Conservation (phyloP, 768 basidiomycete genomes). For the Serendipita sp. region DNA sequence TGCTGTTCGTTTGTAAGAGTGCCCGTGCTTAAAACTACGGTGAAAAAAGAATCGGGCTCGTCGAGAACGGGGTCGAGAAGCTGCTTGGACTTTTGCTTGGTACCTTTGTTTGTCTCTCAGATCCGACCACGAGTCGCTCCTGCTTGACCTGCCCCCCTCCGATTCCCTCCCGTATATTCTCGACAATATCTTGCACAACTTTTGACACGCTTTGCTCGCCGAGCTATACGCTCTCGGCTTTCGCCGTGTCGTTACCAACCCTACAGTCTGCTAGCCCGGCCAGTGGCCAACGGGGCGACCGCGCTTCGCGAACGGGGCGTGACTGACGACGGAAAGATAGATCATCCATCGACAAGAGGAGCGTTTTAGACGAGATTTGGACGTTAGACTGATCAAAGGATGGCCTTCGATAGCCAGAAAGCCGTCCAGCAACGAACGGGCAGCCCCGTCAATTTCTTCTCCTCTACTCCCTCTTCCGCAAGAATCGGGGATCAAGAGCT, state of each 20-base stretch:
- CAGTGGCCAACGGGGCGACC: not conserved
- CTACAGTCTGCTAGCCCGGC: not conserved
- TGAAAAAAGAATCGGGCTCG: slow-evolving; percentile 35
- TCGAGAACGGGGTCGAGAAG: slow-evolving; percentile 12
- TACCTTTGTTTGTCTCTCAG: not conserved
- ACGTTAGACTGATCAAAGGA: not conserved
- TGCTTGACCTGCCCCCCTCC: not conserved
- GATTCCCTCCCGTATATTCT: not conserved
- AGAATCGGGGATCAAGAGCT: not conserved
- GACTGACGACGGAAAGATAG: not conserved
- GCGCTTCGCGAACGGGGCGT: not conserved
- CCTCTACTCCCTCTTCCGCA: not conserved
- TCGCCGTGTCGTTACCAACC: not conserved
- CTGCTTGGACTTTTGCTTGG: not conserved
- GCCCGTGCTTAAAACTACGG: no score
- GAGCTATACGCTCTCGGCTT: not conserved
- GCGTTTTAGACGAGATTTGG: not conserved
- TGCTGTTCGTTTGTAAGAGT: no score
- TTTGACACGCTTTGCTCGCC: slow-evolving; percentile 1
- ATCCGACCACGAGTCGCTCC: not conserved
- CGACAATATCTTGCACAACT: not conserved
- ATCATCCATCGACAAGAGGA: not conserved
- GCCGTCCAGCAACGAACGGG: not conserved
- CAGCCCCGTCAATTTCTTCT: slow-evolving; percentile 3
- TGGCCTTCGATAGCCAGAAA: slow-evolving; percentile 6